Evolutionary conservation across 2,329 filamentous ascomycete genomes (phyloP), one percentile per base, ranked within the genome.

Genomic region (Fusarium sublunatum): DNA sequence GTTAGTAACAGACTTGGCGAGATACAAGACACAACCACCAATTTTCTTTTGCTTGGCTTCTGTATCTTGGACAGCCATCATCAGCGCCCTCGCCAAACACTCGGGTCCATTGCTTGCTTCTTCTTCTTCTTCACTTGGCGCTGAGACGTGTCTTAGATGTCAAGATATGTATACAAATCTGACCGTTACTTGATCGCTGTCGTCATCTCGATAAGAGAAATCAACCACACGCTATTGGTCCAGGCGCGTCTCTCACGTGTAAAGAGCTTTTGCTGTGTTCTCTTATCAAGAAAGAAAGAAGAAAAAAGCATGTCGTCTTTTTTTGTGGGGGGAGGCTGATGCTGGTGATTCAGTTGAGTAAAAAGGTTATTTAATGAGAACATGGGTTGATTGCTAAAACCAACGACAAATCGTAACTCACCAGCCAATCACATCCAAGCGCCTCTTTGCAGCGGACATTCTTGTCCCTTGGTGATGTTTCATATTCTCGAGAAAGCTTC

Each of bases 361-460:
- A 67, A 67, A 67, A 42, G 22, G 46, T 64, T 65, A 34, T 62
- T 67, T 62, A 67, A 67, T 67, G 44, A 56, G 55, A 67, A 67
- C 49, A 51, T 28, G 49, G 43, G 38, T 36, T 15, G 26, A 48
- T 67, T 67, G 57, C 60, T 67, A 67, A 67, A 53, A 55, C 45
- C 56, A 46, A 52, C 32, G 59, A 66, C 62, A 64, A 34, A 65
- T 65, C 22, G 12, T 9, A 42, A 36, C n/a, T 38, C 12, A 1
- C 2, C 4, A 19, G 2, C 61, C 61, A 64, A 64, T 65, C 45
- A 61, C 5, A 13, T 1, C 2, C 12, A 1, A 10, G 5, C 15
- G 7, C 8, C 11, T 10, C 44, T 34, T 35, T 4, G 15, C 19
- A 22, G 25, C 25, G 38, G 15, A 35, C 22, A 28, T 61, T 22